Conservation (phyloP, 129 eudicot species). For the Calendula officinalis region DNA sequence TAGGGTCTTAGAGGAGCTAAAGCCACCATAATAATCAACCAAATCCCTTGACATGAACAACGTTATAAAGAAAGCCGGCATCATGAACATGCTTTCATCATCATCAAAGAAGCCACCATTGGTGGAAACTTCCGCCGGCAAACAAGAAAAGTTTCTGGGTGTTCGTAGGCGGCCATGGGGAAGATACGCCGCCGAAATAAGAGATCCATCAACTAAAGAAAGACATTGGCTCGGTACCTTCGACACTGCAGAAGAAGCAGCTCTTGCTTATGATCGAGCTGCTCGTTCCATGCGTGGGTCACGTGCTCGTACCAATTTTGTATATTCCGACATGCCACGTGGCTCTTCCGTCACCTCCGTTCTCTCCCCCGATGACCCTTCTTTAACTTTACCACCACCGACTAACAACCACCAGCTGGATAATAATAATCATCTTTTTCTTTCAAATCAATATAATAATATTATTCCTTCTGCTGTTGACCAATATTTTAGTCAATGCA, state of each 20-base stretch:
- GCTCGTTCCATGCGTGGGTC: constrained; percentile 64
- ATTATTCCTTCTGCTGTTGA: constrained; percentile 1
- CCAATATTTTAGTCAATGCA: constrained; percentile 13
- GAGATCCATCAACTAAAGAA: constrained; percentile 61
- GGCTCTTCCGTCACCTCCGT: constrained; percentile 51
- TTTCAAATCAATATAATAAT: neutral
- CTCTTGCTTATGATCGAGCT: constrained; percentile 55
- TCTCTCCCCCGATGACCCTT: constrained; percentile 38
- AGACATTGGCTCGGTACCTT: constrained; percentile 71
- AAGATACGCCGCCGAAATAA: constrained; percentile 55
- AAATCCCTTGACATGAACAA: constrained; percentile 15
- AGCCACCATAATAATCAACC: neutral
- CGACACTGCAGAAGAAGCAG: constrained; percentile 62
- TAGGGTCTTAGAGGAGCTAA: neutral
- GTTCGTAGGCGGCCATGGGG: constrained; percentile 66
- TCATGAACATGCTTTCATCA: constrained; percentile 24
- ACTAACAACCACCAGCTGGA: constrained; percentile 7
- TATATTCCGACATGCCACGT: constrained; percentile 55
- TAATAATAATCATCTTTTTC: constrained; percentile 12
- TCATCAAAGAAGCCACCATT: neutral
- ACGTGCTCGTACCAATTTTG: constrained; percentile 56
- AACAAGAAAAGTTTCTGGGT: constrained; percentile 44
- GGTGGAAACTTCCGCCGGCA: neutral
- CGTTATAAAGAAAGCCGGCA: constrained; percentile 6
- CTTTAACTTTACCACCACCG: constrained; percentile 8